These are phyloP conservation scores for Botrytis tulipae DNA, from an alignment of 2,329 filamentous ascomycete species.

Conservation along the genomic window DNA sequence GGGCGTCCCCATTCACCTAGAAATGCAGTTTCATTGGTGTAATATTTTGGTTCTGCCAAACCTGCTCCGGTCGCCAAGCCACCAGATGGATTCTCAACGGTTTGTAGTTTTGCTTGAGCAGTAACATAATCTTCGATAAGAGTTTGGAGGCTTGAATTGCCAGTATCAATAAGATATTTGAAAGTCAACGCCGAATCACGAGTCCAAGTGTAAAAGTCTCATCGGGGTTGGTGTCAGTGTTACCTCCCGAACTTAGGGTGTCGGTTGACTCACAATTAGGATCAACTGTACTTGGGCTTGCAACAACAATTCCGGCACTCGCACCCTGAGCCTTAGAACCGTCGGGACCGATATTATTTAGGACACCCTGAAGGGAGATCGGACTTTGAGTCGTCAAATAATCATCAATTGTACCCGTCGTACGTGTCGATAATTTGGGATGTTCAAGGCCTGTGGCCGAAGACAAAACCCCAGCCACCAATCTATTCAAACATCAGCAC, in stretches of 20 bases:
- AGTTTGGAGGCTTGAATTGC: conserved; percentile 48
- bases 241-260: neutral
- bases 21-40: conserved; percentile 61
- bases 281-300: conserved; percentile 51
- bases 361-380: conserved; percentile 49
- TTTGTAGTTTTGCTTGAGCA: conserved; percentile 59
- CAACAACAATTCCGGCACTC: conserved; percentile 51
- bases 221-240: conserved; percentile 16
- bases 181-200: conserved; percentile 70
- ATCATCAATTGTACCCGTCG: neutral
- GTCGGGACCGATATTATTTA: conserved; percentile 55
- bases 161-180: conserved; percentile 66
- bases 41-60: conserved; percentile 72
- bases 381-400: conserved; percentile 38
- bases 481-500: neutral
- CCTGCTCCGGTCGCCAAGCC: conserved; percentile 46
- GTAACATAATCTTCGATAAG: conserved; percentile 66
- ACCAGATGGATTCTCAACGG: conserved; percentile 54
- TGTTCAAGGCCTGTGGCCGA: neutral
- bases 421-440: neutral
- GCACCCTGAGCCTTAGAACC: conserved; percentile 50
- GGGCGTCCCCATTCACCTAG: conserved; percentile 61
- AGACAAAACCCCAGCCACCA: neutral
- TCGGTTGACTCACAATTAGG: conserved; percentile 50
- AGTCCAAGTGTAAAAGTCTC: conserved; percentile 77